Base-by-base conservation (phyloP, 257 asterid genomes). In the Penstemon eatonii region DNA sequence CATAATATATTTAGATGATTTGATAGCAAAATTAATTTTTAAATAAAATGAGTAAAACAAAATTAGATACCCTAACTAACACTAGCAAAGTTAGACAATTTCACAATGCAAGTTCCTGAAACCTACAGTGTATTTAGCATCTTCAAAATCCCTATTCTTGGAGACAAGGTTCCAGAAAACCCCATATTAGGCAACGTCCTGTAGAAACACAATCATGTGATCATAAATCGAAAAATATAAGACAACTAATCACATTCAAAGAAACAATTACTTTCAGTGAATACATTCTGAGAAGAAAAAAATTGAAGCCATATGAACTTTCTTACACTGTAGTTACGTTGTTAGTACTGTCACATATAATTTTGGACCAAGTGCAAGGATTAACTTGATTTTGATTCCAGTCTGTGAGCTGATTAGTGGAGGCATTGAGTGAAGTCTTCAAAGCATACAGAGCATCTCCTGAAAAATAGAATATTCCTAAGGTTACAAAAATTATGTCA, bases 311-410 rank as follows among this genome's bases (percentile, higher is more conserved):
- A 37, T 42, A 11, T 47, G 15, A 69, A 15, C 63, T 62, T 70
- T 66, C 96, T 75, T 90, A 93, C 97, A 93, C 90, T 51, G 85
- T 71, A 11, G 81, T 72, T 65, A 93, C 97, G 71, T 82, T 72
- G 78, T 61, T 54, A 66, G 8, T 80, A 56, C 46, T 54, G 47
- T 88, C 97, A 59, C 99, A 93, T 60, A 69, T 82, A 45, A 93
- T 82, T 76, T 84, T 88, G 66, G 95, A 83, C 99, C 97, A 93
- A 56, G 97, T 90, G 81, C 99, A 93, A 1, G 99, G 99, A 73
- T 82, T 83, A 58, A 90, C 99, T 81, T 73, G 95, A 75, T 88
- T 78, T 68, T 61, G 81, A 59, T 87, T 85, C 99, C 99, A 93
- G 69, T 88, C 88, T n/a, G 51, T 18, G 19, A 93, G 96, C 83